Percentiles rank a stretch among this genome's conserved stretches.
These are phyloP conservation scores for Brasenia schreberi DNA, from an alignment of 164 flowering plant genomes.

Conservation along the genomic window DNA sequence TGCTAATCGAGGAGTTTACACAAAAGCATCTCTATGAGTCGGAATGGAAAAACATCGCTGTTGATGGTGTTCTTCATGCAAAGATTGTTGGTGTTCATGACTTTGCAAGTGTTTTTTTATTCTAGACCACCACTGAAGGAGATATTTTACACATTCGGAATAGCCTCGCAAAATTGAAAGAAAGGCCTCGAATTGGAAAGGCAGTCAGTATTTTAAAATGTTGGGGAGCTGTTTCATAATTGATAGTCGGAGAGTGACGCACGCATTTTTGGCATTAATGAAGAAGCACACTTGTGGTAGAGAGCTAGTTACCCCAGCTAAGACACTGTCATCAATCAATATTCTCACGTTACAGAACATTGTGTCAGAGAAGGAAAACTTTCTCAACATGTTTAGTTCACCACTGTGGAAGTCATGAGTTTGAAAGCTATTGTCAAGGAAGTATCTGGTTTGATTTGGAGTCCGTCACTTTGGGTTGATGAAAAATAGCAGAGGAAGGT, in stretches of 20 bases:
- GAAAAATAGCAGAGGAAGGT: too few relatives aligned
- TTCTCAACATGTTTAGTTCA: slow-evolving; percentile 32
- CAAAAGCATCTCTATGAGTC: slow-evolving; percentile 49
- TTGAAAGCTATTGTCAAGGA: slow-evolving; percentile 23
- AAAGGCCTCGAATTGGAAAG: slow-evolving; percentile 96
- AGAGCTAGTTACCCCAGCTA: slow-evolving; percentile 26
- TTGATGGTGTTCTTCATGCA: too few relatives aligned
- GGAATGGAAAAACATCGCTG: neutral
- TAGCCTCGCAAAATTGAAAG: slow-evolving; percentile 72
- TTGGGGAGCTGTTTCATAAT: too few relatives aligned
- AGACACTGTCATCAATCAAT: slow-evolving; percentile 16
- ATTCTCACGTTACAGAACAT: slow-evolving; percentile 41
- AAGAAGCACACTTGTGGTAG: slow-evolving; percentile 13
- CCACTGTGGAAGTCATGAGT: slow-evolving; percentile 31
- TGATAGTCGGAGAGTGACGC: too few relatives aligned
- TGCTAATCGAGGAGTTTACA: slow-evolving; percentile 70
- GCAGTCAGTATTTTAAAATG: too few relatives aligned
- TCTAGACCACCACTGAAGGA: slow-evolving; percentile 6
- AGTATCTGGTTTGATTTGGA: slow-evolving; percentile 25
- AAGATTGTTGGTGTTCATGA: too few relatives aligned
- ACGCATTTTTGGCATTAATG: slow-evolving; percentile 20
- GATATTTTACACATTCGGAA: slow-evolving; percentile 88
- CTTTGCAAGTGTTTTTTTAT: neutral
- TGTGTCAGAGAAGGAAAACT: slow-evolving; percentile 17
- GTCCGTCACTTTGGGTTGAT: slow-evolving; percentile 34